These are phyloP conservation scores for Pleoardoris graminearum DNA, from an alignment of 2,329 filamentous ascomycete species.

Conservation along the genomic window DNA sequence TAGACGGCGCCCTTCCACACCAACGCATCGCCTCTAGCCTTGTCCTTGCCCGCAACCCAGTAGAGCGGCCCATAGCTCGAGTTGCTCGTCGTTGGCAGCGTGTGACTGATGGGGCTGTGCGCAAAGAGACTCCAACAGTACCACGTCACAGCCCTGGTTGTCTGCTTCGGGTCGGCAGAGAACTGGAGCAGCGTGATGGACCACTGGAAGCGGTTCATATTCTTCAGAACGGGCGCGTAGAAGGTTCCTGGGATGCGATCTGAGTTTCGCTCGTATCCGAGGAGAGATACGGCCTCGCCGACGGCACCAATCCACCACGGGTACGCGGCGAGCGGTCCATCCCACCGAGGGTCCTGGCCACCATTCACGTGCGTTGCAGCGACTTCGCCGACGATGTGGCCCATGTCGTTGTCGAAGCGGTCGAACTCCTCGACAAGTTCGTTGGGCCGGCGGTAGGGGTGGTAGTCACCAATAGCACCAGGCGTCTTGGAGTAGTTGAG, in stretches of 20 bases:
- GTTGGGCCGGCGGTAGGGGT: conserved; percentile 50
- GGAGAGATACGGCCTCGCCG: conserved; percentile 66
- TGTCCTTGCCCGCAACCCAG: conserved; percentile 50
- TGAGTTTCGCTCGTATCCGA: conserved; percentile 67
- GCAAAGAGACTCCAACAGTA: conserved; percentile 48
- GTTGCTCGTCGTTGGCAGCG: conserved; percentile 46
- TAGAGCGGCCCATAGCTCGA: conserved; percentile 49
- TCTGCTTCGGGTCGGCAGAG: conserved; percentile 43
- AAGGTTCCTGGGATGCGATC: conserved; percentile 59
- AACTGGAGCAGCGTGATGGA: conserved; percentile 47
- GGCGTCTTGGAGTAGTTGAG: conserved; percentile 21
- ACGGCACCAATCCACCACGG: conserved; percentile 60
- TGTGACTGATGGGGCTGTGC: conserved; percentile 50
- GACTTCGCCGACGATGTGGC: conserved; percentile 42
- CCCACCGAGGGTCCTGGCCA: conserved; percentile 29
- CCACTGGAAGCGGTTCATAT: conserved; percentile 43
- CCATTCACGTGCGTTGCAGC: conserved; percentile 40
- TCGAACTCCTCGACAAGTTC: conserved; percentile 49
- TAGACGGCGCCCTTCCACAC: conserved; percentile 55
- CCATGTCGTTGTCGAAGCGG: conserved; percentile 48
- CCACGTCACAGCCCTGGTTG: conserved; percentile 34
- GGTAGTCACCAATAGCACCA: conserved; percentile 43
- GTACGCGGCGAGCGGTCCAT: conserved; percentile 26
- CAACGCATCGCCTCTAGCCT: conserved; percentile 32
- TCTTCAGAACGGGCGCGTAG: conserved; percentile 40